Conservation (phyloP, 805 yeast genomes). For the Helenozyma baotianmanensis region DNA sequence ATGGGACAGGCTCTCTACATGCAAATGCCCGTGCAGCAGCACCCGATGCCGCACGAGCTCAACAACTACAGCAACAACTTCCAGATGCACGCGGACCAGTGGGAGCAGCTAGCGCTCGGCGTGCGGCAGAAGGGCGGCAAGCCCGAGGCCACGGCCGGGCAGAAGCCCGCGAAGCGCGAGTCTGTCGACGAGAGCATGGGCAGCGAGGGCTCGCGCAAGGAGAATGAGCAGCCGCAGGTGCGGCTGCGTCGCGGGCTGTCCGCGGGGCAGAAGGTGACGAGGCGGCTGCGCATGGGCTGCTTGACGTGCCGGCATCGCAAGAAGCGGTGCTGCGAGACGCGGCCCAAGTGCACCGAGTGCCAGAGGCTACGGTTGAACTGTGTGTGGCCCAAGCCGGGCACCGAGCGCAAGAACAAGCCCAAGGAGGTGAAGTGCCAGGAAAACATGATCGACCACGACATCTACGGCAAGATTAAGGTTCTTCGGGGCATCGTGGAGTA, state of each 20-base stretch:
- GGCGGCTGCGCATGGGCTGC: slow-evolving; percentile 68
- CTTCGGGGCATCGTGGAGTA: slow-evolving; percentile 60
- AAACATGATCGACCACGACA: slow-evolving; percentile 50
- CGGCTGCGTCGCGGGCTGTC: background rate
- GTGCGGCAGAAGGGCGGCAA: slow-evolving; percentile 1
- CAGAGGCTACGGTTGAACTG: slow-evolving; percentile 59
- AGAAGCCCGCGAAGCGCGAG: background rate
- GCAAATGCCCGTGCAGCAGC: slow-evolving; percentile 9
- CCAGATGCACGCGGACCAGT: slow-evolving; percentile 12
- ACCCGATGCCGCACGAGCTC: slow-evolving; percentile 7
- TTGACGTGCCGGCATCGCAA: slow-evolving; percentile 73
- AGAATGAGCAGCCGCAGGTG: background rate
- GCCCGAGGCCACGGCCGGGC: too few relatives aligned
- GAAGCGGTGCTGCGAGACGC: slow-evolving; percentile 71
- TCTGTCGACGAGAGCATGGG: background rate
- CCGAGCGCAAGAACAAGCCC: slow-evolving; percentile 54
- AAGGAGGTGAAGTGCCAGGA: slow-evolving; percentile 47
- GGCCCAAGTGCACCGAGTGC: slow-evolving; percentile 68
- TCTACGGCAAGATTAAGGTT: slow-evolving; percentile 56
- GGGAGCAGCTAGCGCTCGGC: slow-evolving; percentile 13
- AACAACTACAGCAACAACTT: slow-evolving; percentile 6
- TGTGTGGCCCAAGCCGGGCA: slow-evolving; percentile 71
- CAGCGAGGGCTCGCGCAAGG: background rate
- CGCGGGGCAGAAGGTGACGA: slow-evolving; percentile 20
- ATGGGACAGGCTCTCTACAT: slow-evolving; percentile 4